A percentile compares a stretch with the other conserved stretches of the same genome.
Conservation (phyloP, 225 moss, liverwort and hornwort species). For the Thuidium tamariscinum region DNA sequence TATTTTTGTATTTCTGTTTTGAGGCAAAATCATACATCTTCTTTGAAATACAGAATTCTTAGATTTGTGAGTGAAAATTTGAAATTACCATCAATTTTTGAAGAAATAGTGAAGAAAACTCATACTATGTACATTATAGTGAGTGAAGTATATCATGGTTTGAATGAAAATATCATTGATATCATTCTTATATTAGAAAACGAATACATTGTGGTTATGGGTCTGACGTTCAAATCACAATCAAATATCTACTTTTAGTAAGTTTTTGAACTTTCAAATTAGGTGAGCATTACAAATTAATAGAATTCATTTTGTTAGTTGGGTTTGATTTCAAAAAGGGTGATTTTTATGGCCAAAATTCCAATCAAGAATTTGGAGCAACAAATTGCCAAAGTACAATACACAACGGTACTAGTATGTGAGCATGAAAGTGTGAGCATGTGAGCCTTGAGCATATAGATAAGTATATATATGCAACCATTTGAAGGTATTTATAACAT, state of each 20-base stretch:
- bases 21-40: not conserved
- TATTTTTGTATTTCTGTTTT: not conserved
- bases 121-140: no score
- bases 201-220: not conserved
- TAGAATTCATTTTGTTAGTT: not conserved
- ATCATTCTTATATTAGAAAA: not conserved
- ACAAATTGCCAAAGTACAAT: not conserved
- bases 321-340: not conserved
- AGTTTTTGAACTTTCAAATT: not conserved
- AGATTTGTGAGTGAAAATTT: no score
- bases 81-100: not conserved
- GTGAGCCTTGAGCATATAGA: no score
- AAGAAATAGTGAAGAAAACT: not conserved
- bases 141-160: no score
- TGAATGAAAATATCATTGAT: not conserved
- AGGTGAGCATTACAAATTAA: no score
- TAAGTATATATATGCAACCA: no score
- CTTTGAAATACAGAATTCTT: fast-evolving
- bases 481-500: no score
- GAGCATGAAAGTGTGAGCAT: no score
- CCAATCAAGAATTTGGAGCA: not conserved
- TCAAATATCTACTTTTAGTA: not conserved
- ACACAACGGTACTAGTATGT: no score
- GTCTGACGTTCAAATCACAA: not conserved
- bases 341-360: not conserved